These are phyloP conservation scores for Yarrowia divulgata DNA, from an alignment of 805 yeast genomes.

Conservation along the genomic window DNA sequence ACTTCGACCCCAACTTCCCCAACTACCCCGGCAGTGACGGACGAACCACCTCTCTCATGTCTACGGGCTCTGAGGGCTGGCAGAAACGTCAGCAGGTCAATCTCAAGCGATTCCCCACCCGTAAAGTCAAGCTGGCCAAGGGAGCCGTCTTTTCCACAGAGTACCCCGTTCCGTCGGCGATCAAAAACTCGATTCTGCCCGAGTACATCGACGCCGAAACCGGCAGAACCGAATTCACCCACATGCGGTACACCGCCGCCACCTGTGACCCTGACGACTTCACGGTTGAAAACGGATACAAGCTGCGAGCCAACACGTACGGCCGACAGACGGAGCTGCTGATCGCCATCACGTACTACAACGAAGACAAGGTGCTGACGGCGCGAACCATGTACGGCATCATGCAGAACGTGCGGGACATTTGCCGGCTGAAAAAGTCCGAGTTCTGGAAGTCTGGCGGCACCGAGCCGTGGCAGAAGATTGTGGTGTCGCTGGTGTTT, in stretches of 20 bases:
- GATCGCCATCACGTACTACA: conserved; percentile 70
- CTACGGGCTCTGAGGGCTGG: conserved; percentile 43
- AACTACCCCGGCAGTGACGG: conserved; percentile 2
- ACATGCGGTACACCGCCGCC: conserved; percentile 69
- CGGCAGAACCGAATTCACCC: conserved; percentile 60
- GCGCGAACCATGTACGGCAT: conserved; percentile 70
- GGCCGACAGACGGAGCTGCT: conserved; percentile 67
- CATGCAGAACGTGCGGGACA: conserved; percentile 67
- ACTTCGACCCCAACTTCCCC: conserved; percentile 12
- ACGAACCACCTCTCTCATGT: conserved; percentile 12
- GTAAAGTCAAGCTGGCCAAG: conserved; percentile 52
- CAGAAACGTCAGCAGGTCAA: conserved; percentile 46
- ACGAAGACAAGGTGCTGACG: conserved; percentile 67
- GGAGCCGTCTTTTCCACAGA: conserved; percentile 51
- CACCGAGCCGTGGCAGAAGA: conserved; percentile 66
- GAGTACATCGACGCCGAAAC: conserved; percentile 55
- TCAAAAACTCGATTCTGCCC: conserved; percentile 51
- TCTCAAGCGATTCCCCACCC: conserved; percentile 50
- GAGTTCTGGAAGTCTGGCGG: conserved; percentile 59
- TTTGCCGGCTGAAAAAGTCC: conserved; percentile 58
- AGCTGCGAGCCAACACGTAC: conserved; percentile 63
- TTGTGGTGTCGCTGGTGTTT: conserved; percentile 67
- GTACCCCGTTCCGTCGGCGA: conserved; percentile 54
- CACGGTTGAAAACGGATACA: conserved; percentile 59
- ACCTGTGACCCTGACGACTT: conserved; percentile 75